A percentile compares a stretch with the other conserved stretches of the same genome.
Conservation (phyloP, 2,329 filamentous ascomycete species). For the Fusarium mangiferae region DNA sequence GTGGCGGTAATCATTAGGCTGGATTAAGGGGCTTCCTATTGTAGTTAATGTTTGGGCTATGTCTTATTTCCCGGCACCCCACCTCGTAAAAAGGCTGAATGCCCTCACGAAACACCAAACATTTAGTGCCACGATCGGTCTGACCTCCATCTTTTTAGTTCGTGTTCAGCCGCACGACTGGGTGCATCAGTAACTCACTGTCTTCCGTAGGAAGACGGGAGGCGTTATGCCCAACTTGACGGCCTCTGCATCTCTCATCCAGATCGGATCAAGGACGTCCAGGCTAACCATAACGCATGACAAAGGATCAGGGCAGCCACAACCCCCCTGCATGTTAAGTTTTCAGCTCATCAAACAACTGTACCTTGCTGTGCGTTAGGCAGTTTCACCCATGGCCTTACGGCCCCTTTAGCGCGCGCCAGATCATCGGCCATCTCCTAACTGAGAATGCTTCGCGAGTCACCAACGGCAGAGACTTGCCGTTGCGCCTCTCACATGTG, state of each 20-base stretch:
- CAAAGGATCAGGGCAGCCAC: background rate
- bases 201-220: too few species aligned
- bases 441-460: conserved; percentile 1
- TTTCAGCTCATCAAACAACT: background rate
- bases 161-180: background rate
- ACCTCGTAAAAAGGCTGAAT: background rate
- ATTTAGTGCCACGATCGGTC: background rate
- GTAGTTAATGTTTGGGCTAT: background rate
- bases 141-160: background rate
- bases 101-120: background rate
- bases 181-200: background rate
- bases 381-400: background rate
- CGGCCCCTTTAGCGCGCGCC: background rate
- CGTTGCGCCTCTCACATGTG: background rate
- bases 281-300: background rate
- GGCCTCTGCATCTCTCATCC: too few species aligned
- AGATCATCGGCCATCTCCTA: background rate
- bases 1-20: background rate
- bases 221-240: background rate
- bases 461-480: background rate
- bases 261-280: background rate
- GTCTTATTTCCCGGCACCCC: background rate
- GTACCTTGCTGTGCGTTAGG: background rate
- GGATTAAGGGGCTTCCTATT: background rate
- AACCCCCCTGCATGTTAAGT: background rate